Percentiles rank a stretch among this genome's conserved stretches.
Evolutionary conservation across 2,329 filamentous ascomycete species (phyloP).

Genomic region (Fusarium sp.): DNA sequence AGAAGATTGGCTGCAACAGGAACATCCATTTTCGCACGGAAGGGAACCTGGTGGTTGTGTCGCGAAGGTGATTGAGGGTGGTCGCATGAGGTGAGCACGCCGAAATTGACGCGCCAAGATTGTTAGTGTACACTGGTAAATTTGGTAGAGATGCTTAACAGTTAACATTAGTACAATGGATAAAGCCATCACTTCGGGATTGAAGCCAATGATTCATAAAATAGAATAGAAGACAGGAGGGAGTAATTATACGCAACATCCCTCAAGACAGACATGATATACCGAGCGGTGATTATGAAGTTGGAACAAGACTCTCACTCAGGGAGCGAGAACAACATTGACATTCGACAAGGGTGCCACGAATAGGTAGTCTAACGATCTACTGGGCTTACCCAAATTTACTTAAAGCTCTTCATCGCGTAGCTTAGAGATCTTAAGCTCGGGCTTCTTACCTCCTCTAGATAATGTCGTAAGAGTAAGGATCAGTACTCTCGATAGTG

Average conservation of each 20-base stretch:
- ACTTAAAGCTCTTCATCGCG: no score
- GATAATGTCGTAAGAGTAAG: no score
- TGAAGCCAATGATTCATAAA: not conserved
- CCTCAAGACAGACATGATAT: not conserved
- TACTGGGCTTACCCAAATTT: no score
- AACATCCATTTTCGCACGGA: conserved; percentile 55
- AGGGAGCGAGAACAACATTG: no score
- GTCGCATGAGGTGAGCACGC: not conserved
- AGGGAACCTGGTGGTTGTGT: not conserved
- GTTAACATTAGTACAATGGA: not conserved
- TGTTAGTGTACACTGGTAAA: not conserved
- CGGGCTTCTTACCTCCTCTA: no score
- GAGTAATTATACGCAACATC: fast-evolving
- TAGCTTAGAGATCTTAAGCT: no score
- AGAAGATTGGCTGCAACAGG: conserved; percentile 66
- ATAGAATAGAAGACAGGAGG: not conserved
- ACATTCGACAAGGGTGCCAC: no score
- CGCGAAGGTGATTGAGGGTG: not conserved
- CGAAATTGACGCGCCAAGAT: not conserved
- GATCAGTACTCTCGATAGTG: no score
- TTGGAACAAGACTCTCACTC: not conserved
- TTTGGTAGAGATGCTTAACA: conserved; percentile 14
- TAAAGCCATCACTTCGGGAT: not conserved
- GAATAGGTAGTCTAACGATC: no score
- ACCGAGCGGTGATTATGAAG: not conserved